Evolutionary conservation across 2,329 filamentous ascomycete species (phyloP), one percentile per base, ranked within the genome.

Genomic region (Penicillium sp.): DNA sequence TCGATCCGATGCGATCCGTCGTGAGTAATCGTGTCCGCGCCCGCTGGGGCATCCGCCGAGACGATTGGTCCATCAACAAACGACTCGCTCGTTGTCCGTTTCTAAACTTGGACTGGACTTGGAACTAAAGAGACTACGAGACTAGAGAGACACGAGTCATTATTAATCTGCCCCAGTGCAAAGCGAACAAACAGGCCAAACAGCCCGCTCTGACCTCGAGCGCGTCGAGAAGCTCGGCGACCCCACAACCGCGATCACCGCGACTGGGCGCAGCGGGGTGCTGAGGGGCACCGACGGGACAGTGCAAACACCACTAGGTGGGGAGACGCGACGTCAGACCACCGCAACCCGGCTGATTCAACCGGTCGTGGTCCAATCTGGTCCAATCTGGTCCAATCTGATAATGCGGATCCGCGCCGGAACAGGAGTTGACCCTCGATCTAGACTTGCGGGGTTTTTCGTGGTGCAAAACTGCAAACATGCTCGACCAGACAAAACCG

Each of bases 401-500:
- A 62, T 57, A 64, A 60, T 55, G 40, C 30, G 40, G 55, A 55
- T 57, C 33, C 55, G 35, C 38, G 38, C 54, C 55, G 14, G 11
- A 57, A 42, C 43, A 52, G 59, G 61, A 61, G 51, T 48, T 51
- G 48, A 37, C 30, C 25, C 1, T 46, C 30, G 58, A 58, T 66
- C 64, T 69, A 70, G 68, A 68, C 63, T 68, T 66, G 66, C 61
- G 66, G 66, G 65, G 63, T 58, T 61, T 53, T 19, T 7, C 38
- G 14, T 57, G 35, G 37, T 68, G 64, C 65, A 70, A 70, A 66
- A 30, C 33, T 68, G 65, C 66, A 70, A 70, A 66, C 68, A 68
- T 53, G 42, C 53, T 57, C 19, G 28, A 51, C 57, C 35, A 40
- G 52, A 54, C 57, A 62, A 68, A 69, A 61, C 61, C 60, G 61